These are phyloP conservation scores for Vigna reflexopilosa DNA, from an alignment of 306 rosid species.

Conservation along the genomic window DNA sequence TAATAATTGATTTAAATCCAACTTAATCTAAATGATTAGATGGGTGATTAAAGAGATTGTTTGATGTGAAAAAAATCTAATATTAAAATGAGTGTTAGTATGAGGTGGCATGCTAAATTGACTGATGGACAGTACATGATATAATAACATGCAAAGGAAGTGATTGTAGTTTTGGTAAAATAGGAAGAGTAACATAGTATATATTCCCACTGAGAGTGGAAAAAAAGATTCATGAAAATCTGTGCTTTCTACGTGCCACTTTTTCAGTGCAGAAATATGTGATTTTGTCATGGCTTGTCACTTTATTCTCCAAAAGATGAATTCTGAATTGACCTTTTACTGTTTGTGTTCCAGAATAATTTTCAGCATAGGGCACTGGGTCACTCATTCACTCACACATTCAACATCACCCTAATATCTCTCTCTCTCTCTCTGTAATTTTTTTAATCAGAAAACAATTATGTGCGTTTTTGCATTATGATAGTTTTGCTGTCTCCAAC, in stretches of 20 bases:
- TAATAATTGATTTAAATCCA: too few species aligned
- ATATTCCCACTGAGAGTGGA: constrained; percentile 3
- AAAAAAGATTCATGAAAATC: constrained; percentile 40
- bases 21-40: neutral
- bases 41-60: neutral
- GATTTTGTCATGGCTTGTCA: constrained; percentile 38
- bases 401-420: neutral
- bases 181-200: neutral
- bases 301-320: constrained; percentile 55
- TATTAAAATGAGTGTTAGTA: neutral
- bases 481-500: constrained; percentile 22
- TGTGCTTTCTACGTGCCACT: constrained; percentile 54
- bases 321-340: constrained; percentile 44
- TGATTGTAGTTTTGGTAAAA: constrained; percentile 2
- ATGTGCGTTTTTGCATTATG: constrained; percentile 27
- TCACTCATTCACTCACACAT: neutral
- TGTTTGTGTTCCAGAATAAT: constrained; percentile 38
- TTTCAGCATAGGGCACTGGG: neutral
- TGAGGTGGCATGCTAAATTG: neutral
- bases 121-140: neutral
- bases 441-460: neutral
- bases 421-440: neutral
- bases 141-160: neutral
- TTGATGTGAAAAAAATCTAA: neutral
- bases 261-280: constrained; percentile 52